These are phyloP conservation scores for Microsporum ferrugineum DNA, from an alignment of 2,329 filamentous ascomycete genomes.

Conservation along the genomic window DNA sequence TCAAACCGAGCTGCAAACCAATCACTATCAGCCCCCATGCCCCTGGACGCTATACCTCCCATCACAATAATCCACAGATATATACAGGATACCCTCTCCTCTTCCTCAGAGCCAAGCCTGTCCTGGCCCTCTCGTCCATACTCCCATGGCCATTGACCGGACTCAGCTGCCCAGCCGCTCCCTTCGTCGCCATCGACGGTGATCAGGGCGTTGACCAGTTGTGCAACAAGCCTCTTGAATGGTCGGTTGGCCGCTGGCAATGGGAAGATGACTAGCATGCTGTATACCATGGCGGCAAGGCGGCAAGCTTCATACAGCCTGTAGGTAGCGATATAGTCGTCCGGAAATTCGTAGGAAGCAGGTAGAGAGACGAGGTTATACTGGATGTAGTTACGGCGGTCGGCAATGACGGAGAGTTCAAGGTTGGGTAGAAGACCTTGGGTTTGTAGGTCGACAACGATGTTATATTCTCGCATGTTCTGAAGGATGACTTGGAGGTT, in stretches of 20 bases:
- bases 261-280: slow-evolving; percentile 31
- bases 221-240: slow-evolving; percentile 21
- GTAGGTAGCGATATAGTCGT: slow-evolving; percentile 9
- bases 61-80: slow-evolving; percentile 30
- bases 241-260: slow-evolving; percentile 30
- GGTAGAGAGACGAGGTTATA: slow-evolving; percentile 26
- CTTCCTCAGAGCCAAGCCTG: background rate
- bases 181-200: slow-evolving; percentile 13
- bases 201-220: slow-evolving; percentile 20
- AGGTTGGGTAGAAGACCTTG: slow-evolving; percentile 14
- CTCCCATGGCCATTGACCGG: background rate
- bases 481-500: slow-evolving; percentile 14
- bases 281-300: slow-evolving; percentile 27
- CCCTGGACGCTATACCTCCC: slow-evolving; percentile 29
- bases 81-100: slow-evolving; percentile 5
- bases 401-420: slow-evolving; percentile 17
- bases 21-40: slow-evolving; percentile 19
- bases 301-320: slow-evolving; percentile 28
- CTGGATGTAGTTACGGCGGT: slow-evolving; percentile 32
- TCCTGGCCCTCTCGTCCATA: background rate
- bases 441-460: slow-evolving; percentile 17
- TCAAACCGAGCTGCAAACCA: slow-evolving; percentile 26
- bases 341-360: slow-evolving; percentile 17
- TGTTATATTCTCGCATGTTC: slow-evolving; percentile 21
- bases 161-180: slow-evolving; percentile 18